Percentiles rank a stretch among this genome's conserved stretches.
Conservation (phyloP, 768 basidiomycete genomes). For the Boletus huronensis region DNA sequence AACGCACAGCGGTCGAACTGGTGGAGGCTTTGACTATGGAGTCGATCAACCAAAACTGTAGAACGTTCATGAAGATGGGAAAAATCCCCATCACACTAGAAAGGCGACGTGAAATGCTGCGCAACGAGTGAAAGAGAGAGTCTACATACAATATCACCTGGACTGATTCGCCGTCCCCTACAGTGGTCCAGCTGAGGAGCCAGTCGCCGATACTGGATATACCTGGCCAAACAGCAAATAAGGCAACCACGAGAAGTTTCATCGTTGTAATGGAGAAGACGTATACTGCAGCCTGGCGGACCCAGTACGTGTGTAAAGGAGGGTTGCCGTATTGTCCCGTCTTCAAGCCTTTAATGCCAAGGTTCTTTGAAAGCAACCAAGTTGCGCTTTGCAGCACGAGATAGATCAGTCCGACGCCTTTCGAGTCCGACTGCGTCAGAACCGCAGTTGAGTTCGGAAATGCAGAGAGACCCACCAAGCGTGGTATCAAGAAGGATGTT, state of each 20-base stretch:
- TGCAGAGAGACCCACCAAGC: constrained; percentile 54
- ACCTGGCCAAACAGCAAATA: constrained; percentile 68
- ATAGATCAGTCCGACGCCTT: constrained; percentile 81
- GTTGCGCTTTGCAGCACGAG: constrained; percentile 62
- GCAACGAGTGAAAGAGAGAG: background rate
- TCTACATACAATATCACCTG: constrained; percentile 77
- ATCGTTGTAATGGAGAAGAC: constrained; percentile 76
- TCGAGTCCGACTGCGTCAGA: constrained; percentile 6
- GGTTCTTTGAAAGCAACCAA: constrained; percentile 56
- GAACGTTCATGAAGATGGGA: constrained; percentile 81
- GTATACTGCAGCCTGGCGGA: constrained; percentile 77
- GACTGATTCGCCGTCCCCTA: constrained; percentile 56
- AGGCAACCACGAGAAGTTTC: constrained; percentile 83
- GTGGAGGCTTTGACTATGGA: constrained; percentile 80
- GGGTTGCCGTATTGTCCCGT: constrained; percentile 89
- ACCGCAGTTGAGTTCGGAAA: background rate
- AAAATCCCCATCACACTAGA: constrained; percentile 85
- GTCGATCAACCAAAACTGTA: constrained; percentile 96
- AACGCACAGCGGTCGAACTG: constrained; percentile 36
- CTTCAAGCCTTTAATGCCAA: constrained; percentile 71
- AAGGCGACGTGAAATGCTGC: constrained; percentile 8
- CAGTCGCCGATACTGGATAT: constrained; percentile 80
- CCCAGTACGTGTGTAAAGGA: constrained; percentile 70
- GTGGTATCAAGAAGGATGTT: constrained; percentile 80
- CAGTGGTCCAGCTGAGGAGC: constrained; percentile 75